Evolutionary conservation across 768 basidiomycete species (phyloP).

Genomic region (Sarcodon aspratus): DNA sequence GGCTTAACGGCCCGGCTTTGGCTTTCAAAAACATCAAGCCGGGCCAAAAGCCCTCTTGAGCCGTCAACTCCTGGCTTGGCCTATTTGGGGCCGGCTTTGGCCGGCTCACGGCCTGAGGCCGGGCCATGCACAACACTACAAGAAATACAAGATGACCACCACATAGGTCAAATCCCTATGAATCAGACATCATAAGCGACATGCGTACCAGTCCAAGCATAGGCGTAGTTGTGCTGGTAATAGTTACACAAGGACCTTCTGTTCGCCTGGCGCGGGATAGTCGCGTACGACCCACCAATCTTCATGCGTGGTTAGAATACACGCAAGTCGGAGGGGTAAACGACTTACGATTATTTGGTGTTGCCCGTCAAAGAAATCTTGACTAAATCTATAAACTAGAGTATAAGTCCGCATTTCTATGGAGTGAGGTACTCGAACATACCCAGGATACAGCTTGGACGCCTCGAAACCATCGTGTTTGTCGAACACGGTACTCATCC

Average conservation of each 20-base stretch:
- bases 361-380: conserved; percentile 86
- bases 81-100: too few species aligned
- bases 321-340: neutral
- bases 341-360: conserved; percentile 79
- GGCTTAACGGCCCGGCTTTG: too few species aligned
- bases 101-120: too few species aligned
- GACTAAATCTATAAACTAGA: neutral
- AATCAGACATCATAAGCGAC: conserved; percentile 41
- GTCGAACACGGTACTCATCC: conserved; percentile 79
- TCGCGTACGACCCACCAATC: conserved; percentile 88
- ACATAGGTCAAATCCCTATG: neutral
- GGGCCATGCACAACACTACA: too few species aligned
- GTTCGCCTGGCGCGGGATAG: conserved; percentile 72
- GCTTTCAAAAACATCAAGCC: too few species aligned
- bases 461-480: conserved; percentile 63
- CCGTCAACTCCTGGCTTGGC: too few species aligned
- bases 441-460: conserved; percentile 83
- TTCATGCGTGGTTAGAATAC: conserved; percentile 19
- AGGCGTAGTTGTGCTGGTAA: conserved; percentile 88
- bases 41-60: too few species aligned
- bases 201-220: conserved; percentile 75
- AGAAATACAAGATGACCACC: too few species aligned
- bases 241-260: conserved; percentile 77
- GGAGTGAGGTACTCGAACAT: conserved; percentile 9
- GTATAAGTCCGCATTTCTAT: neutral